These are phyloP conservation scores for Blumeria graminis DNA, from an alignment of 2,329 filamentous ascomycete genomes.

Conservation along the genomic window DNA sequence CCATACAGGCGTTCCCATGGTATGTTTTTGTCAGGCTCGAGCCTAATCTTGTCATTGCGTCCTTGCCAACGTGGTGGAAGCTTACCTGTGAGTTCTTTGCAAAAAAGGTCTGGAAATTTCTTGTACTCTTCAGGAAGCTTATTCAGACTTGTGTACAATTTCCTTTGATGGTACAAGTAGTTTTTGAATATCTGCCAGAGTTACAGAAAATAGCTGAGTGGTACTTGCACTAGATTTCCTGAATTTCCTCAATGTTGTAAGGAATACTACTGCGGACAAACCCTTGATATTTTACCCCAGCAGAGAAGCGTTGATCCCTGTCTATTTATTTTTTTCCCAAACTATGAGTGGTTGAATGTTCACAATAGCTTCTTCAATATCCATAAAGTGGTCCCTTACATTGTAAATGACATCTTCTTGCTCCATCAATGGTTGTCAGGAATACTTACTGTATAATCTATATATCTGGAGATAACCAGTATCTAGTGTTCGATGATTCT, in stretches of 20 bases:
- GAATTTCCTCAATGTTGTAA: not conserved
- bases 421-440: not conserved
- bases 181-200: not conserved
- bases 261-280: not conserved
- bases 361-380: not conserved
- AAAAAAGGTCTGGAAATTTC: not conserved
- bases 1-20: too few species aligned
- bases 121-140: not conserved
- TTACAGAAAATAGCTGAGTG: not conserved
- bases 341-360: not conserved
- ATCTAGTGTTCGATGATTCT: too few species aligned
- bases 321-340: not conserved
- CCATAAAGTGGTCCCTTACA: not conserved
- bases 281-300: too few species aligned
- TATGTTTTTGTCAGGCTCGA: too few species aligned
- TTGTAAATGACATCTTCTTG: not conserved
- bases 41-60: not conserved
- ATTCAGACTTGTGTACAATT: not conserved
- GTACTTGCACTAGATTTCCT: not conserved
- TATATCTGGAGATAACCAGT: too few species aligned
- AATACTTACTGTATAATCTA: too few species aligned
- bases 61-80: not conserved
- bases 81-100: not conserved
- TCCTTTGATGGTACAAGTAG: not conserved
- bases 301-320: too few species aligned